Percentiles rank a stretch among this genome's conserved stretches.
These are phyloP conservation scores for Oemleria cerasiformis DNA, from an alignment of 306 rosid species.

Conservation along the genomic window DNA sequence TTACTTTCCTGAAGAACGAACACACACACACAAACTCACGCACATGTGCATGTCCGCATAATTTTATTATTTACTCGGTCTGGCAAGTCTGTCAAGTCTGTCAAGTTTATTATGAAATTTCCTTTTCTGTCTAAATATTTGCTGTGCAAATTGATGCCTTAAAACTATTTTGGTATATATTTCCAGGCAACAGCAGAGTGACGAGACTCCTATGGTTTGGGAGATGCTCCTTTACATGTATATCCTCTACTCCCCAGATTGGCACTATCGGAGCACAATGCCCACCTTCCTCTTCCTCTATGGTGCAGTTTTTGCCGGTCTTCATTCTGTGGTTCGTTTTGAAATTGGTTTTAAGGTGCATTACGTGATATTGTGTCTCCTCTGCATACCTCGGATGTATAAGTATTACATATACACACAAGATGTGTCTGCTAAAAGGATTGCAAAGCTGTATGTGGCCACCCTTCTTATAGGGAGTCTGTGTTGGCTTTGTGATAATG, in stretches of 20 bases:
- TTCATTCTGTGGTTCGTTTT: slow-evolving; percentile 52
- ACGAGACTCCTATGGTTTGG: slow-evolving; percentile 93
- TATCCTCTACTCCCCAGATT: slow-evolving; percentile 85
- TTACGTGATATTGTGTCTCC: slow-evolving; percentile 57
- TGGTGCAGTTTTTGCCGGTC: slow-evolving; percentile 55
- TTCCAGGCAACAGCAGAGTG: slow-evolving; percentile 85
- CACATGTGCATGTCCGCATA: neutral
- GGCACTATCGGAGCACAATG: slow-evolving; percentile 89
- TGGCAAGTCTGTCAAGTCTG: neutral
- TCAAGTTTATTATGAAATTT: neutral
- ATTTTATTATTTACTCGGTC: neutral
- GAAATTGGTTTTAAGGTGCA: slow-evolving; percentile 75
- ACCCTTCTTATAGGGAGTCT: slow-evolving; percentile 60
- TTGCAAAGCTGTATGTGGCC: slow-evolving; percentile 54
- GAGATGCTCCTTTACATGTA: slow-evolving; percentile 82
- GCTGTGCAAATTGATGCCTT: slow-evolving; percentile 24
- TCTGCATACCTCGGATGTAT: slow-evolving; percentile 88
- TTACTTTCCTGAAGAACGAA: neutral
- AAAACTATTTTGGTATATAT: neutral
- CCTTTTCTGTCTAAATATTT: slow-evolving; percentile 34
- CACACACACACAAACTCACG: neutral
- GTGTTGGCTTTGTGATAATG: slow-evolving; percentile 59
- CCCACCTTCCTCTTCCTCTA: slow-evolving; percentile 79
- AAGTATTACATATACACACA: slow-evolving; percentile 72
- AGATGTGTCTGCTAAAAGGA: slow-evolving; percentile 50